Conservation (phyloP, 345 rosid genomes). For the Aegle marmelos region DNA sequence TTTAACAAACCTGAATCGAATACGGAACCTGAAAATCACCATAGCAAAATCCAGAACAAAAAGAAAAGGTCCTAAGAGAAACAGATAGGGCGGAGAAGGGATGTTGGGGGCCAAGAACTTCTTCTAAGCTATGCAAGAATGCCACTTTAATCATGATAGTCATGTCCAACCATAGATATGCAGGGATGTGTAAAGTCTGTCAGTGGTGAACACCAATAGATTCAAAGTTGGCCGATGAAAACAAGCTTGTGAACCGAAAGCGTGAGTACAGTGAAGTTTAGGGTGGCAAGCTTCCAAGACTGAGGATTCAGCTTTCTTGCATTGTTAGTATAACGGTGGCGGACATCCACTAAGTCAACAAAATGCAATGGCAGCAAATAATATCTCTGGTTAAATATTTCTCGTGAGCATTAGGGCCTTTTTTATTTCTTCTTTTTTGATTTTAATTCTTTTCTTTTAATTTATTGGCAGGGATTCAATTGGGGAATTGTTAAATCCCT, state of each 20-base stretch:
- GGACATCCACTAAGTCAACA: neutral
- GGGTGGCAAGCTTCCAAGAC: neutral
- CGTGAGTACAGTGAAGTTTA: neutral
- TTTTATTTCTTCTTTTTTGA: too few relatives aligned
- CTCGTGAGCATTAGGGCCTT: neutral
- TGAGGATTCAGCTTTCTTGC: neutral
- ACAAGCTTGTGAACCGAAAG: neutral
- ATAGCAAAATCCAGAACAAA: neutral
- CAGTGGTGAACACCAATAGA: neutral
- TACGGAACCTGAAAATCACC: neutral
- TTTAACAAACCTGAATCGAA: neutral
- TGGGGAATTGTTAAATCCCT: too few relatives aligned
- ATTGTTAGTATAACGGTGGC: neutral
- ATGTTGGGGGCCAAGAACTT: too few relatives aligned
- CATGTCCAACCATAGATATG: neutral
- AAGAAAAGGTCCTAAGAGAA: neutral
- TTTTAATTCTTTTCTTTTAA: too few relatives aligned
- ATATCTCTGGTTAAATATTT: neutral
- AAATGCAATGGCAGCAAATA: neutral
- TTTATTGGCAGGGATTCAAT: neutral
- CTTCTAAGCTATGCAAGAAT: neutral
- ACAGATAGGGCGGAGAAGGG: neutral
- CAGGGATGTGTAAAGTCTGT: neutral
- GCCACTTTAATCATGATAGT: neutral
- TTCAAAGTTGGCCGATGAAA: neutral